Evolutionary conservation across 306 rosid genomes (phyloP), one percentile per base, ranked within the genome.

Genomic region (Vigna hirtella): DNA sequence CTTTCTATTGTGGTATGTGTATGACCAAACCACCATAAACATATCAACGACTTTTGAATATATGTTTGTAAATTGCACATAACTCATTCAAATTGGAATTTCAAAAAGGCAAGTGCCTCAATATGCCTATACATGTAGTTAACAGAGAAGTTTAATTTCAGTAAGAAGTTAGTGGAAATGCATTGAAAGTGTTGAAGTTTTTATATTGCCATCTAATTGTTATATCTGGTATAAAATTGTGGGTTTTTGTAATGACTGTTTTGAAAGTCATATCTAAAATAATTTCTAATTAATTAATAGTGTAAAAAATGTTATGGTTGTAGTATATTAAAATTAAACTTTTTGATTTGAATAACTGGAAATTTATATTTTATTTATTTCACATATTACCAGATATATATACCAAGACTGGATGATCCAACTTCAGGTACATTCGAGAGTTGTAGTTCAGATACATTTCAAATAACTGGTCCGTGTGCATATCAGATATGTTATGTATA

Each of bases 401-500:
- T 74, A 50, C 84, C 86, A 45, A 72, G 84, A 72, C 67, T 86
- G 77, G 89, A 86, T 76, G 80, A 86, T 79, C 86, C 86, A 59
- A 68, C 91, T 63, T 76, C 89, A 32, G 57, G 70, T 7, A 73
- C 83, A 66, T 86, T 86, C 71, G 86, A 82, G 80, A 71, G 75
- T 48, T 82, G 89, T 72, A 82, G 84, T 72, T 79, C 89, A 47
- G 89, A 82, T 66, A 76, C 86, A 4, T 86, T 86, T 79, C 86
- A 79, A 82, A 79, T 86, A 76, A 42, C 16, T 45, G 89, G 89
- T 72, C 86, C 89, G 2, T 86, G 89, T 17, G 89, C 89, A 53
- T 76, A 82, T 79, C 84, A 82, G 68, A 86, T 86, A 72, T 86
- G 98, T 40, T 94, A 89, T 68, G 84, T 89, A 4, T 90, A 92